Evolutionary conservation across 116 monocot genomes (phyloP).

Genomic region (Thalassia testudinum): DNA sequence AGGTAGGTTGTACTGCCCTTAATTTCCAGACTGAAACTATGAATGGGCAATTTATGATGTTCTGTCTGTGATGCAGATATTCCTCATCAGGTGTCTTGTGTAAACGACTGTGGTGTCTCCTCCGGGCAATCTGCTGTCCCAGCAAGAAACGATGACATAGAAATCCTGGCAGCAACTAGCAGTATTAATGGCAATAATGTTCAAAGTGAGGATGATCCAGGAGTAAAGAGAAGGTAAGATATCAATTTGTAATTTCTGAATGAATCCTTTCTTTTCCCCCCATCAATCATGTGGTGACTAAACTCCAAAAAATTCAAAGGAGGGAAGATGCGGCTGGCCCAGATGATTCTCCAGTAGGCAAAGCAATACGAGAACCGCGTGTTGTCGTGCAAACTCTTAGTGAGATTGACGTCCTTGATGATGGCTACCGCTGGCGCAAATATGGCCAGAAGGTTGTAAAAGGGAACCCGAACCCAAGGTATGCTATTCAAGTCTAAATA

Average conservation of each 20-base stretch:
- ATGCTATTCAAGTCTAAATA: neutral
- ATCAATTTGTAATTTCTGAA: no score
- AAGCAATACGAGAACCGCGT: slow-evolving; percentile 68
- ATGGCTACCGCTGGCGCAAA: slow-evolving; percentile 97
- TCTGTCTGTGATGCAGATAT: no score
- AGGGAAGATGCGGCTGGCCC: slow-evolving; percentile 34
- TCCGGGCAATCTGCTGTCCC: slow-evolving; percentile 20
- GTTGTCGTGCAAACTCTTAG: slow-evolving; percentile 97
- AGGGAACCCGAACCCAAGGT: slow-evolving; percentile 97
- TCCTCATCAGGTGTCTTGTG: no score
- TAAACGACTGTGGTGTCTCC: neutral
- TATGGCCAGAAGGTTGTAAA: slow-evolving; percentile 98
- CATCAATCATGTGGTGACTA: no score
- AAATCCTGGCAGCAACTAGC: slow-evolving; percentile 21
- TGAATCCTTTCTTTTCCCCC: no score
- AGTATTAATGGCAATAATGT: slow-evolving; percentile 22
- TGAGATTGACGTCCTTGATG: slow-evolving; percentile 93
- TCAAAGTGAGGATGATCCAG: slow-evolving; percentile 56
- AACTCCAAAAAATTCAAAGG: slow-evolving; percentile 20
- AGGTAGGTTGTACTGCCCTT: slow-evolving; percentile 17
- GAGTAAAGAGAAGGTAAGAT: slow-evolving; percentile 57
- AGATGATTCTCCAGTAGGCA: slow-evolving; percentile 43
- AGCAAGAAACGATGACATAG: slow-evolving; percentile 50
- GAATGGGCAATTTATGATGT: no score
- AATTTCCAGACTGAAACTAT: neutral